Percentiles rank a stretch among this genome's conserved stretches.
These are phyloP conservation scores for Neofusicoccum ribis DNA, from an alignment of 2,329 filamentous ascomycete genomes.

Conservation along the genomic window DNA sequence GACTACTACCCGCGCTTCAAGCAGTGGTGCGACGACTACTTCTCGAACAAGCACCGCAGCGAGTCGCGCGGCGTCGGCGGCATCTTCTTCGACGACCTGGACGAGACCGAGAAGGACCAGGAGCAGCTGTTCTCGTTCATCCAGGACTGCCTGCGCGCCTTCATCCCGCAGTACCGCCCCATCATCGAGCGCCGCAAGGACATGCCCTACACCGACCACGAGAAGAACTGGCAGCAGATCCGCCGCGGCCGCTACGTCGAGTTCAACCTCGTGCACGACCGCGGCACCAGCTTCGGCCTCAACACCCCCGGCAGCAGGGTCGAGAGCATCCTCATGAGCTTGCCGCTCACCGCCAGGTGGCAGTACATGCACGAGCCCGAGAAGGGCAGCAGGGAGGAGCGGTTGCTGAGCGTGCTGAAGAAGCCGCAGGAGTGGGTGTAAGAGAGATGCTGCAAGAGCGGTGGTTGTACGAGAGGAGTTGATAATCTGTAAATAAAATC, in stretches of 20 bases:
- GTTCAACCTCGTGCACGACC: conserved; percentile 96
- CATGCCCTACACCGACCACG: conserved; percentile 80
- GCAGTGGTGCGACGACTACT: conserved; percentile 98
- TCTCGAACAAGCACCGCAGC: conserved; percentile 85
- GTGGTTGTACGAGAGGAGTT: no score
- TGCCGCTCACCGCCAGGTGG: conserved; percentile 91
- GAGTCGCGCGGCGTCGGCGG: conserved; percentile 88
- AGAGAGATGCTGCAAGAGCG: background rate
- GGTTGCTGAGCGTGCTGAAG: conserved; percentile 71
- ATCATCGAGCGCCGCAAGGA: conserved; percentile 88
- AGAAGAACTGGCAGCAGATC: conserved; percentile 97
- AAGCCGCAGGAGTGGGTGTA: conserved; percentile 59
- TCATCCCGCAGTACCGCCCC: conserved; percentile 86
- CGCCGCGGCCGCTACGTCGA: conserved; percentile 94
- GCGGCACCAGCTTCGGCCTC: conserved; percentile 89
- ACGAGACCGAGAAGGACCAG: conserved; percentile 80
- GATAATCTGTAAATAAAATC: no score
- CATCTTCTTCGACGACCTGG: conserved; percentile 98
- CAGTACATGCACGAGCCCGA: conserved; percentile 90
- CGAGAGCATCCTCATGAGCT: conserved; percentile 96
- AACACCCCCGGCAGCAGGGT: conserved; percentile 89
- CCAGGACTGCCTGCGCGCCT: conserved; percentile 80
- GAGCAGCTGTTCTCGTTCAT: conserved; percentile 90
- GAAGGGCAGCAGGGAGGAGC: conserved; percentile 73
- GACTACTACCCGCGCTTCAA: conserved; percentile 94